Conservation (phyloP, 768 basidiomycete species). For the Russula sp. region DNA sequence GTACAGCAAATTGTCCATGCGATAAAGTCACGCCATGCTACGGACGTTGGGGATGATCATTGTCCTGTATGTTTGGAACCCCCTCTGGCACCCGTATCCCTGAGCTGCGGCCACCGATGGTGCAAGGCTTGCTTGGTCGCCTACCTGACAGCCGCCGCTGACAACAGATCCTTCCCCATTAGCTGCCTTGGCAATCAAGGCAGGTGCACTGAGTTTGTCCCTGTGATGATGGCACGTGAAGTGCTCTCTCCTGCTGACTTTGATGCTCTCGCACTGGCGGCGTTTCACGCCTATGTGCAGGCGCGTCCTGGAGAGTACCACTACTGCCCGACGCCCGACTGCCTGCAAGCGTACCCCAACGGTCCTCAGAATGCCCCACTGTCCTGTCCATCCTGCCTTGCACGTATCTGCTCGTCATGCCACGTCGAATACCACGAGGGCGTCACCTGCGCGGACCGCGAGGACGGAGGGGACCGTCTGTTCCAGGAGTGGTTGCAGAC, state of each 20-base stretch:
- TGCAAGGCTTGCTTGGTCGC: slow-evolving; percentile 53
- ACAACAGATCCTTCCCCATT: slow-evolving; percentile 61
- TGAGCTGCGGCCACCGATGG: slow-evolving; percentile 62
- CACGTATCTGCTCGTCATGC: slow-evolving; percentile 62
- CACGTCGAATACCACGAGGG: slow-evolving; percentile 56
- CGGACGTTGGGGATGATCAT: slow-evolving; percentile 17
- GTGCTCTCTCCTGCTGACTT: slow-evolving; percentile 48
- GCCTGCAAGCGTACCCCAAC: slow-evolving; percentile 61
- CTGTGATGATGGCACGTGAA: slow-evolving; percentile 43
- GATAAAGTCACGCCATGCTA: slow-evolving; percentile 26
- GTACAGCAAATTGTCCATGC: slow-evolving; percentile 36
- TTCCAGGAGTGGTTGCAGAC: slow-evolving; percentile 57
- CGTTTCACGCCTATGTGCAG: slow-evolving; percentile 56
- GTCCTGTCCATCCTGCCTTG: slow-evolving; percentile 65
- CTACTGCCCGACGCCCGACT: slow-evolving; percentile 77
- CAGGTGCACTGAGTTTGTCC: slow-evolving; percentile 48
- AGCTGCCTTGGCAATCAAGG: slow-evolving; percentile 61
- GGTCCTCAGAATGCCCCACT: slow-evolving; percentile 43
- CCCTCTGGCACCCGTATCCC: slow-evolving; percentile 41
- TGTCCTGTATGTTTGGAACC: slow-evolving; percentile 71
- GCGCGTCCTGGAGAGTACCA: slow-evolving; percentile 53
- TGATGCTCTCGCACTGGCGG: slow-evolving; percentile 46
- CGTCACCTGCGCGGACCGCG: slow-evolving; percentile 53
- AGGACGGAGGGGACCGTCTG: slow-evolving; percentile 40
- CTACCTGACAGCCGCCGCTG: slow-evolving; percentile 52